Conservation (phyloP, 2,329 filamentous ascomycete species). For the Colletotrichum echinochloae region DNA sequence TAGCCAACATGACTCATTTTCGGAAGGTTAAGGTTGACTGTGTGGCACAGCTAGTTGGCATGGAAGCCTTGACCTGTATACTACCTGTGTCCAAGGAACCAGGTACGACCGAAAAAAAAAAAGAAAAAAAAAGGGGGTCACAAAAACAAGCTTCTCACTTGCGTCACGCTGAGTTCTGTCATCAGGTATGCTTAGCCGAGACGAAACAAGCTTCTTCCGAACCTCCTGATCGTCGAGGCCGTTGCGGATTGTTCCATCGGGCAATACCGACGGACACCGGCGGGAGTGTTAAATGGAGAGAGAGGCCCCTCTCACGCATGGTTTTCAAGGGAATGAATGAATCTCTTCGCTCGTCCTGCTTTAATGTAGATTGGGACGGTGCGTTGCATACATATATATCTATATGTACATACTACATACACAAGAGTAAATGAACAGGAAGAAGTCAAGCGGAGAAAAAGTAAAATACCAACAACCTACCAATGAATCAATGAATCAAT, state of each 20-base stretch:
- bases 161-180: constrained; percentile 34
- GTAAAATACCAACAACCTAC: too few species aligned
- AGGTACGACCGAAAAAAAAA: not conserved
- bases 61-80: not conserved
- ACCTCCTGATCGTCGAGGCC: not conserved
- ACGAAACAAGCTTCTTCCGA: not conserved
- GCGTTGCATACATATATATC: too few species aligned
- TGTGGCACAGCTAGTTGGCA: not conserved
- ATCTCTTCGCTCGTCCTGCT: not conserved
- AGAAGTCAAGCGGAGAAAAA: not conserved
- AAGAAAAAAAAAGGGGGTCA: not conserved
- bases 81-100: not conserved
- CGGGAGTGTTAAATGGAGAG: not conserved
- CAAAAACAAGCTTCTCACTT: constrained; percentile 7
- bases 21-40: not conserved
- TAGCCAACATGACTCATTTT: not conserved
- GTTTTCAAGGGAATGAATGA: too few species aligned
- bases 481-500: too few species aligned
- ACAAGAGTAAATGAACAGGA: not conserved
- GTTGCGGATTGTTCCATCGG: not conserved
- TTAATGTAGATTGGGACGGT: not conserved
- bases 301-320: not conserved
- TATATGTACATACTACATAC: too few species aligned
- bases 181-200: constrained; percentile 28
- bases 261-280: not conserved